These are phyloP conservation scores for Petunia axillaris DNA, from an alignment of 257 asterid species.

Conservation along the genomic window DNA sequence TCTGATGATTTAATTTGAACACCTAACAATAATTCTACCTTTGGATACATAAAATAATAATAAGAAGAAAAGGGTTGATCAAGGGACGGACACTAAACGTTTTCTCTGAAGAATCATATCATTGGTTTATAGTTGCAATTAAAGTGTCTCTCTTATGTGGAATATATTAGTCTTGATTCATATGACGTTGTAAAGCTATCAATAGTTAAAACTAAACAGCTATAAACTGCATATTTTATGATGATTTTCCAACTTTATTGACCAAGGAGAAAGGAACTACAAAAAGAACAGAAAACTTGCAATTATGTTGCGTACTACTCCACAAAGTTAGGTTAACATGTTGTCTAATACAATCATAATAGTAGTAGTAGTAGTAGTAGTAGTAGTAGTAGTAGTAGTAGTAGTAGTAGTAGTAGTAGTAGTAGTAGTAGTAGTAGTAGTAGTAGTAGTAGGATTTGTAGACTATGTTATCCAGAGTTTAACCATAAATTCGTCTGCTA, in stretches of 20 bases:
- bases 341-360: not conserved
- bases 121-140: slow-evolving; percentile 10
- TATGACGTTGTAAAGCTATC: not conserved
- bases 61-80: not conserved
- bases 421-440: too few species aligned
- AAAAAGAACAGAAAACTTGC: not conserved
- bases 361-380: not conserved
- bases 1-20: not conserved
- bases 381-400: too few species aligned
- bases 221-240: not conserved
- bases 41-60: not conserved
- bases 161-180: not conserved
- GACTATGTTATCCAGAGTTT: too few species aligned
- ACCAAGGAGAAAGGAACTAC: not conserved
- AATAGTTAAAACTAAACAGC: not conserved
- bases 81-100: not conserved
- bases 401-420: too few species aligned
- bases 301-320: not conserved
- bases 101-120: not conserved
- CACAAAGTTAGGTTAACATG: not conserved
- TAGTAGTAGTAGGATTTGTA: too few species aligned
- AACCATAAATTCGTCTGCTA: too few species aligned
- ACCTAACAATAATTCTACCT: slow-evolving; percentile 12
- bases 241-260: not conserved
- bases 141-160: not conserved